phyloP scores from a whole-genome alignment of 148 eudicot species.

The Camellia sinensis region DNA sequence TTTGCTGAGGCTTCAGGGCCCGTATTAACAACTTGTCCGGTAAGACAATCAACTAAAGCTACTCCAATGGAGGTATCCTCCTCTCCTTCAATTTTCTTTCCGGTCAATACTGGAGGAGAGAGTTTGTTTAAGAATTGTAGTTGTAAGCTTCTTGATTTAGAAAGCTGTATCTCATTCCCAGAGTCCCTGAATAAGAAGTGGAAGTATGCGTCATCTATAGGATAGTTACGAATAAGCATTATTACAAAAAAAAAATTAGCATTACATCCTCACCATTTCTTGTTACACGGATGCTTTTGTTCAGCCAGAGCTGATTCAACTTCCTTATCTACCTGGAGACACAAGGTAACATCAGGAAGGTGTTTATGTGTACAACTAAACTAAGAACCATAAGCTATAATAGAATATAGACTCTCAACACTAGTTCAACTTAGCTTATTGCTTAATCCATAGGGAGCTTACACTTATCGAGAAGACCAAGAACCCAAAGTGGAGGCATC shows the following conservation, averaged over 20 bases:
- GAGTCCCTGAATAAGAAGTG: conserved; percentile 6
- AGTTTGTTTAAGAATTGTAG: conserved; percentile 6
- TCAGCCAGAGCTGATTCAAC: conserved; percentile 1
- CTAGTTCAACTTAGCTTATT: neutral
- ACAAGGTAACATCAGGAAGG: neutral
- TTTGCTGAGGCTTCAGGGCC: conserved; percentile 22
- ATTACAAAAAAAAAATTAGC: neutral
- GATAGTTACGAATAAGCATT: neutral
- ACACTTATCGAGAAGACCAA: neutral
- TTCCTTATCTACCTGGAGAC: conserved; percentile 17
- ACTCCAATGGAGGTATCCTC: neutral
- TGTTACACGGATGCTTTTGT: conserved; percentile 3
- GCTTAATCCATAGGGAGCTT: conserved; percentile 1
- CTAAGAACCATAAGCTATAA: neutral
- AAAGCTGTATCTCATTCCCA: neutral
- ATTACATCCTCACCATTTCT: conserved; percentile 13
- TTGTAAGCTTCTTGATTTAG: conserved; percentile 1
- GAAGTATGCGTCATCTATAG: neutral
- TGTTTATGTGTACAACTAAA: neutral
- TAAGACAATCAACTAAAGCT: conserved; percentile 13
- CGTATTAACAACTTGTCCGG: conserved; percentile 8
- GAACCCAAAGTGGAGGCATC: too few species aligned
- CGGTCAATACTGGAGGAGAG: conserved; percentile 14
- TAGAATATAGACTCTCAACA: neutral
- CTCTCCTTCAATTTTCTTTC: conserved; percentile 14